phyloP scores from a whole-genome alignment of 1,139 yeast species.

The Sugiyamaella pinicola region DNA sequence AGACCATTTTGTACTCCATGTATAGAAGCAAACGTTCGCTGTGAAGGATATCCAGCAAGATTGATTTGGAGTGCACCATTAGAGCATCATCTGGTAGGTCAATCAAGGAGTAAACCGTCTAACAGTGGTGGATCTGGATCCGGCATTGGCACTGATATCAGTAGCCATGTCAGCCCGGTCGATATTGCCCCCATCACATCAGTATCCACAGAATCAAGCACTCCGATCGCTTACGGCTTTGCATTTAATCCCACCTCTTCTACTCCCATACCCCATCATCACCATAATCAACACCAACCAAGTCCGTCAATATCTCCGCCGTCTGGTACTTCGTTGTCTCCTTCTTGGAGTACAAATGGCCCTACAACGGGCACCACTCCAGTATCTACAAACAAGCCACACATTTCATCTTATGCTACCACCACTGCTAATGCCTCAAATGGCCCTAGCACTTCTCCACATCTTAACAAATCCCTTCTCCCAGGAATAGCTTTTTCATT shows the following conservation, averaged over 20 bases:
- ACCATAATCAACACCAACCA: background rate
- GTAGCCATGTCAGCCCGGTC: slow-evolving; percentile 3
- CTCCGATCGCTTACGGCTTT: background rate
- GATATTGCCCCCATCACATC: background rate
- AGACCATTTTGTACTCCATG: slow-evolving; percentile 33
- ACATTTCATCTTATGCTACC: background rate
- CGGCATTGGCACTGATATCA: background rate
- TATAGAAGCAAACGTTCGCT: slow-evolving; percentile 26
- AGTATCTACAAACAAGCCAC: no score
- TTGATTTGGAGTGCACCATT: slow-evolving; percentile 27
- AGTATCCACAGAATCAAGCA: background rate
- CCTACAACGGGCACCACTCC: no score
- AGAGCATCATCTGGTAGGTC: slow-evolving; percentile 9
- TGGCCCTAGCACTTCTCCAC: background rate
- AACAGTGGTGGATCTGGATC: background rate
- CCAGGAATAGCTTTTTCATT: slow-evolving; percentile 13
- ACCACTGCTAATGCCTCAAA: background rate
- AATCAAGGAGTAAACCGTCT: background rate
- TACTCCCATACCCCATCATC: background rate
- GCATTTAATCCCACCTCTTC: background rate
- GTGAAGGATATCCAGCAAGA: slow-evolving; percentile 33
- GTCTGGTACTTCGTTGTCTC: background rate
- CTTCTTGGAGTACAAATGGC: background rate
- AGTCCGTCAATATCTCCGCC: slow-evolving; percentile 14
- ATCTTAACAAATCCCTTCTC: slow-evolving; percentile 3